Evolutionary conservation across 345 rosid genomes (phyloP).

Genomic region (Nephelium lappaceum): DNA sequence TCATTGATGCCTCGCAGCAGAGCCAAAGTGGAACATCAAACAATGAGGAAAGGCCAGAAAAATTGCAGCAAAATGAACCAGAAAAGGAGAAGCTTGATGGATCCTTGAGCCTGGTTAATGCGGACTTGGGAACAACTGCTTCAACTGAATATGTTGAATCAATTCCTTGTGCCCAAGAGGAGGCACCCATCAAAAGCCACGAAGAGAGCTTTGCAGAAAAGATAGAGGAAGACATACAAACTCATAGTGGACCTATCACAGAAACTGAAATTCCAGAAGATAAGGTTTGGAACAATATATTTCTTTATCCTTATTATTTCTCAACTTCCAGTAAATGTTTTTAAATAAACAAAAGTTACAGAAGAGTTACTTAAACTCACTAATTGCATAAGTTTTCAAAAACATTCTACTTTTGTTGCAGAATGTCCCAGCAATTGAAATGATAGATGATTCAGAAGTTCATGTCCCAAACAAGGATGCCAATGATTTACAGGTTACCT

Average conservation of each 20-base stretch:
- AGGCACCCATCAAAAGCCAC: neutral
- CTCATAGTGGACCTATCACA: neutral
- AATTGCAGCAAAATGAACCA: slow-evolving; percentile 5
- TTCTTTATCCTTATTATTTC: neutral
- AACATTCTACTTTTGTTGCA: slow-evolving; percentile 11
- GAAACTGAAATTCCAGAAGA: slow-evolving; percentile 7
- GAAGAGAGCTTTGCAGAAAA: slow-evolving; percentile 24
- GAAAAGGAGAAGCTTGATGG: slow-evolving; percentile 22
- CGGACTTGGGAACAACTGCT: slow-evolving; percentile 9
- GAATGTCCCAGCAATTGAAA: slow-evolving; percentile 14
- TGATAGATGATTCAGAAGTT: slow-evolving; percentile 1
- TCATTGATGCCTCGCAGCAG: slow-evolving; percentile 6
- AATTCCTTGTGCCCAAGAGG: slow-evolving; percentile 5
- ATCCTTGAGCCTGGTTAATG: neutral
- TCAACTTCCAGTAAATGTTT: neutral
- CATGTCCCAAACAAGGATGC: neutral
- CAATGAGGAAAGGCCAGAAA: slow-evolving; percentile 2
- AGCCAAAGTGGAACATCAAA: slow-evolving; percentile 1
- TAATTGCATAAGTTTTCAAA: neutral
- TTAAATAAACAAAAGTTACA: neutral
- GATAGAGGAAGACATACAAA: slow-evolving; percentile 19
- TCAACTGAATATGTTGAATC: slow-evolving; percentile 16
- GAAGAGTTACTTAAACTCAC: neutral
- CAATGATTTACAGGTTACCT: slow-evolving; percentile 1
- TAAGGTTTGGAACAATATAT: slow-evolving; percentile 15